Conservation (phyloP, 176 grass and related monocot species). For the Ensete glaucum region DNA sequence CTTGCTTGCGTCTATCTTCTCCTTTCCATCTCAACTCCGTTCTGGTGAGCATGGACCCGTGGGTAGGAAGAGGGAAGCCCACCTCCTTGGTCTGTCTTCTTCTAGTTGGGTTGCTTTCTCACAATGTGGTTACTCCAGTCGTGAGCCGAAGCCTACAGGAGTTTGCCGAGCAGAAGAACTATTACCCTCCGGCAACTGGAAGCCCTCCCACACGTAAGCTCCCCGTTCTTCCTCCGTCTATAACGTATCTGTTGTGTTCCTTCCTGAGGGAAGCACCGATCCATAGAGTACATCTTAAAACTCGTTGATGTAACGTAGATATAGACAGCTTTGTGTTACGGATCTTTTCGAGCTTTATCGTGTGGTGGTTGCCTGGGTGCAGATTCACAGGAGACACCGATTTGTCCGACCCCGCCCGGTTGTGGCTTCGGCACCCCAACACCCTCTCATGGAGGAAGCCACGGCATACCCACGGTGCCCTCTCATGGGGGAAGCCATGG, state of each 20-base stretch:
- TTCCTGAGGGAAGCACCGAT: too few relatives aligned
- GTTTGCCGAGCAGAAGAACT: conserved; percentile 3
- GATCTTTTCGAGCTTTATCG: too few relatives aligned
- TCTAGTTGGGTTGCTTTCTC: neutral
- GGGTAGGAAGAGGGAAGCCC: neutral
- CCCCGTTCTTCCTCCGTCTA: too few relatives aligned
- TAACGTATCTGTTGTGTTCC: too few relatives aligned
- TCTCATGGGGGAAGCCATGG: neutral
- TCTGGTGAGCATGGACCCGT: neutral
- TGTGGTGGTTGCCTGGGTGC: neutral
- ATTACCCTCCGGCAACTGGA: neutral
- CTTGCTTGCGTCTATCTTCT: neutral
- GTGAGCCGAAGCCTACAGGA: conserved; percentile 2
- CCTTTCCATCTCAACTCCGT: neutral
- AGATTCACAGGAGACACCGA: neutral
- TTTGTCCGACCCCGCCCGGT: neutral
- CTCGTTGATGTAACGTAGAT: too few relatives aligned
- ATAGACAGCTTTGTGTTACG: too few relatives aligned
- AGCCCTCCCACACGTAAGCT: too few relatives aligned
- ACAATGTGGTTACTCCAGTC: neutral
- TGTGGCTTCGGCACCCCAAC: too few relatives aligned
- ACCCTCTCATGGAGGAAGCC: too few relatives aligned
- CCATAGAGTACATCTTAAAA: too few relatives aligned
- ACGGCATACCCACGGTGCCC: too few relatives aligned
- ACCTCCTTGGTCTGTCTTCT: neutral